Percentiles rank a stretch among this genome's conserved stretches.
phyloP scores from a whole-genome alignment of 1,284 basidiomycete genomes.

The Rhodotorula sp. region DNA sequence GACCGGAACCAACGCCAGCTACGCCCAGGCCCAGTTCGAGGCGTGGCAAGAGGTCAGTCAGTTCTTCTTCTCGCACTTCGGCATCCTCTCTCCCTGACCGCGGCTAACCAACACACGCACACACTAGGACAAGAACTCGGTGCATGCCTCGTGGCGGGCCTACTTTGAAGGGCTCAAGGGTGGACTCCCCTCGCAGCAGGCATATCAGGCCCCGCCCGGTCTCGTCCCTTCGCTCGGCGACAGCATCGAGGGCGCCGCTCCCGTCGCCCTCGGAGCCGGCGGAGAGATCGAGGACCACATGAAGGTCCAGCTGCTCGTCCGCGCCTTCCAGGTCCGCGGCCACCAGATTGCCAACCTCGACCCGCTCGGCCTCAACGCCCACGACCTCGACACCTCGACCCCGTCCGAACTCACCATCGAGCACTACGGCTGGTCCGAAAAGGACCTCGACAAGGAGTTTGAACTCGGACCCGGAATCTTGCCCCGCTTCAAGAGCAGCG shows the following conservation, averaged over 20 bases:
- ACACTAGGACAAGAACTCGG: conserved; percentile 68
- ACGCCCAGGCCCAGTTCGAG: conserved; percentile 11
- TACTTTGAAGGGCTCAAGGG: conserved; percentile 94
- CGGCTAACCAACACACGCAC: not conserved
- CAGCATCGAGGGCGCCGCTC: conserved; percentile 52
- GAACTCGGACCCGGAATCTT: conserved; percentile 92
- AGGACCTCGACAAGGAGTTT: conserved; percentile 91
- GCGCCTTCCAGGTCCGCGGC: conserved; percentile 97
- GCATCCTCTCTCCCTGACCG: not conserved
- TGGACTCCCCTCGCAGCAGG: conserved; percentile 76
- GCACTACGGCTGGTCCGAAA: conserved; percentile 91
- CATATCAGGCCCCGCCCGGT: conserved; percentile 70
- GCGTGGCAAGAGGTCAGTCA: conserved; percentile 7
- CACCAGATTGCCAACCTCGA: conserved; percentile 96
- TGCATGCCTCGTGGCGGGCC: conserved; percentile 91
- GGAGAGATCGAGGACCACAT: conserved; percentile 85
- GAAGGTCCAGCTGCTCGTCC: conserved; percentile 93
- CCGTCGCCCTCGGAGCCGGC: conserved; percentile 61
- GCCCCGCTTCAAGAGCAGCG: conserved; percentile 86
- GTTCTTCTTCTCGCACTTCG: not conserved
- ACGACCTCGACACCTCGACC: conserved; percentile 72
- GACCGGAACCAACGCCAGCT: conserved; percentile 12
- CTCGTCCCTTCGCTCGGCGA: conserved; percentile 55
- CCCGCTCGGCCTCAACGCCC: conserved; percentile 86
- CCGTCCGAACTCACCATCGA: conserved; percentile 88